These are phyloP conservation scores for Fusarium sp. DNA, from an alignment of 2,329 filamentous ascomycete genomes.

Conservation along the genomic window DNA sequence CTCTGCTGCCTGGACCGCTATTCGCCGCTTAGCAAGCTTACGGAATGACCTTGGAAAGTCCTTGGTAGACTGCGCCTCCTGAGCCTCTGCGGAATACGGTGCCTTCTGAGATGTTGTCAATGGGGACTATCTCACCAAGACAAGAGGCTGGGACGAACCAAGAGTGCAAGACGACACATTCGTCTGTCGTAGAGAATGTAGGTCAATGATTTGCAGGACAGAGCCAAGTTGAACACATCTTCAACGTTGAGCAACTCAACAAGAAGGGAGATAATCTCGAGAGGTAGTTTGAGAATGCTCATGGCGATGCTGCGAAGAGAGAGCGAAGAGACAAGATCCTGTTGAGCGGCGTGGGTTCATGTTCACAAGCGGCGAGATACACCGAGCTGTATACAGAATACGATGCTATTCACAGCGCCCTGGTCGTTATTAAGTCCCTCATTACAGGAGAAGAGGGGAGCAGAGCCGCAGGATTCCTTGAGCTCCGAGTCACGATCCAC, in stretches of 20 bases:
- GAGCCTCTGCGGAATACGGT: constrained; percentile 35
- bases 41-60: constrained; percentile 51
- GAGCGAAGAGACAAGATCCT: neutral
- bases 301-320: constrained; percentile 46
- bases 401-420: constrained; percentile 9
- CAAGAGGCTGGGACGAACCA: constrained; percentile 54
- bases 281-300: constrained; percentile 58
- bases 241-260: constrained; percentile 62
- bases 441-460: neutral
- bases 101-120: constrained; percentile 36
- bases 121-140: neutral
- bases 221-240: constrained; percentile 65
- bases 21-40: constrained; percentile 66
- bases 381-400: neutral
- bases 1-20: constrained; percentile 66
- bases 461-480: constrained; percentile 21
- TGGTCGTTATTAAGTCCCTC: constrained; percentile 7
- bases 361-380: constrained; percentile 1
- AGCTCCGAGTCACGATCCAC: neutral
- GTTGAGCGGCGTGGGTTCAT: constrained; percentile 3
- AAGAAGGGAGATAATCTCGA: constrained; percentile 70
- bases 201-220: constrained; percentile 60
- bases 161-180: constrained; percentile 64
- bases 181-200: constrained; percentile 60
- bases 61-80: constrained; percentile 23